phyloP scores from a whole-genome alignment of 1,284 basidiomycete species.

The Tetrapyrgos nigripes region DNA sequence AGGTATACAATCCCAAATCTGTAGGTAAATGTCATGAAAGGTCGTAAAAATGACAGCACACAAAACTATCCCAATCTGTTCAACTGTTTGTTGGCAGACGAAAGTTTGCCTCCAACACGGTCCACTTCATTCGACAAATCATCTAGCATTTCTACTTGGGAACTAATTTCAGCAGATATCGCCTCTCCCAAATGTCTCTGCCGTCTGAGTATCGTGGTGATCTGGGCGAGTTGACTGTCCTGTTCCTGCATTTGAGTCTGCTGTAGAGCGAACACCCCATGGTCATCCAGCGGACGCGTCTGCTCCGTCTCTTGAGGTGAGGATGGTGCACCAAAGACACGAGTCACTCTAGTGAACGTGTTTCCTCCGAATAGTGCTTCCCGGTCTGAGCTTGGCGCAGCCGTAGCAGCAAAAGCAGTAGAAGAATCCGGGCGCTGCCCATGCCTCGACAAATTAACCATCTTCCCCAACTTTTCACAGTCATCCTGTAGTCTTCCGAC shows the following conservation, averaged over 20 bases:
- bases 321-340: slow-evolving; percentile 78
- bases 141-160: slow-evolving; percentile 90
- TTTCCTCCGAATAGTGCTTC: slow-evolving; percentile 62
- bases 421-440: slow-evolving; percentile 45
- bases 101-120: slow-evolving; percentile 76
- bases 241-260: slow-evolving; percentile 83
- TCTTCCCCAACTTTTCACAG: slow-evolving; percentile 81
- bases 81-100: slow-evolving; percentile 81
- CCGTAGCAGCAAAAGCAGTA: slow-evolving; percentile 35
- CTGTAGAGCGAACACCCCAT: slow-evolving; percentile 83
- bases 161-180: slow-evolving; percentile 83
- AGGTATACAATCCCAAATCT: slow-evolving; percentile 4
- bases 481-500: slow-evolving; percentile 84
- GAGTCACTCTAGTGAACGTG: slow-evolving; percentile 58
- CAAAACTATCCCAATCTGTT: slow-evolving; percentile 65
- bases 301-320: slow-evolving; percentile 81
- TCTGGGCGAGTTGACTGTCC: slow-evolving; percentile 79
- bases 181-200: slow-evolving; percentile 90
- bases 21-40: neutral
- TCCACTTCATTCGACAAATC: slow-evolving; percentile 80
- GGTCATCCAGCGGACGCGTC: slow-evolving; percentile 88
- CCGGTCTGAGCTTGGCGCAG: slow-evolving; percentile 65
- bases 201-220: slow-evolving; percentile 84
- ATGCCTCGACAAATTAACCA: slow-evolving; percentile 75
- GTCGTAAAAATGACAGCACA: slow-evolving; percentile 2